Conservation (phyloP, 352 stramenopile species). For the Pythium brachiatum region DNA sequence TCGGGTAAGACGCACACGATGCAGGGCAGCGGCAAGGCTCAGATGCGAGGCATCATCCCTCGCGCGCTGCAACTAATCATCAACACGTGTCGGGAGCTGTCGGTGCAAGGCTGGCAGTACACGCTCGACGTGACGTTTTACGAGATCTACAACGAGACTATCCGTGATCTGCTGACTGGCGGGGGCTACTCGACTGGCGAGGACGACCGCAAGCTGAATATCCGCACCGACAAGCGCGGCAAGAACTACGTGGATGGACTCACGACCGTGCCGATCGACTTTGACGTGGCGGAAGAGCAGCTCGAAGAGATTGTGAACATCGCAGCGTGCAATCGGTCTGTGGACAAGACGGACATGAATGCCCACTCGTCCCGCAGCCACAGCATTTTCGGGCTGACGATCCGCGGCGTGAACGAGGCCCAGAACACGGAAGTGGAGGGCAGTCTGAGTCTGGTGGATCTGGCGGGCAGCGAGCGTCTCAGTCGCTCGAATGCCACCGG, state of each 20-base stretch:
- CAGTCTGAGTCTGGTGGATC: slow-evolving; percentile 91
- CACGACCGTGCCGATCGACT: slow-evolving; percentile 74
- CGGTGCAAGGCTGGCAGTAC: slow-evolving; percentile 93
- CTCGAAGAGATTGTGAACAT: slow-evolving; percentile 86
- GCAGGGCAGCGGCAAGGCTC: slow-evolving; percentile 94
- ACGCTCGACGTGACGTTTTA: slow-evolving; percentile 97
- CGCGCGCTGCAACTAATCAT: slow-evolving; percentile 94
- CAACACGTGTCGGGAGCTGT: slow-evolving; percentile 60
- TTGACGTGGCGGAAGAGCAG: slow-evolving; percentile 79
- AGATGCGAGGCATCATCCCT: slow-evolving; percentile 98
- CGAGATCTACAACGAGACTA: slow-evolving; percentile 99
- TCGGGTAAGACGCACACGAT: slow-evolving; percentile 99
- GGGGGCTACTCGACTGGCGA: slow-evolving; percentile 7
- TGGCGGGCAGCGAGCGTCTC: slow-evolving; percentile 96
- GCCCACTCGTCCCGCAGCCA: slow-evolving; percentile 97
- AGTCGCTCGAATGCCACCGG: slow-evolving; percentile 91
- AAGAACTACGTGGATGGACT: slow-evolving; percentile 89
- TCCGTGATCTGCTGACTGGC: slow-evolving; percentile 94
- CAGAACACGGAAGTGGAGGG: slow-evolving; percentile 91
- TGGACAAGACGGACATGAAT: slow-evolving; percentile 98
- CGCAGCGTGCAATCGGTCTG: slow-evolving; percentile 93
- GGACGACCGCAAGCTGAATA: slow-evolving; percentile 68
- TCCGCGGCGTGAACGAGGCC: slow-evolving; percentile 81
- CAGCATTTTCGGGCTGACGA: slow-evolving; percentile 97
- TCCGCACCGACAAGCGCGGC: slow-evolving; percentile 76